Percentiles rank a stretch among this genome's conserved stretches.
Conservation (phyloP, 148 eudicot species). For the Fagopyrum tataricum region DNA sequence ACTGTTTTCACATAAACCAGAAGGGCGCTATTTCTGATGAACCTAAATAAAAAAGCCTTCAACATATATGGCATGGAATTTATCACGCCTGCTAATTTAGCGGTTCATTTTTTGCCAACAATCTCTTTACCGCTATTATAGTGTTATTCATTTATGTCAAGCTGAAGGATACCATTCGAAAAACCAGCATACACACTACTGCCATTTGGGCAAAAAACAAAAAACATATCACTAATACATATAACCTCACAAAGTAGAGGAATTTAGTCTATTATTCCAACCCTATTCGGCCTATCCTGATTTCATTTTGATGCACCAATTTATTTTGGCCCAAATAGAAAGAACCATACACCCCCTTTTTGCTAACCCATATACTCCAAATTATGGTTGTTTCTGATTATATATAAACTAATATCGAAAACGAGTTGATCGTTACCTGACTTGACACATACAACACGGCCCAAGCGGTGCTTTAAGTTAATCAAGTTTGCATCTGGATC, state of each 20-base stretch:
- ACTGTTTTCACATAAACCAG: background rate
- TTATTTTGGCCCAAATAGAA: background rate
- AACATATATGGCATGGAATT: background rate
- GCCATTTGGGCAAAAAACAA: background rate
- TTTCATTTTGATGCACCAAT: background rate
- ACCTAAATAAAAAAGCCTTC: background rate
- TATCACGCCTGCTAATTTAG: background rate
- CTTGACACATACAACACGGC: slow-evolving; percentile 80
- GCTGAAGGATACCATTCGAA: background rate
- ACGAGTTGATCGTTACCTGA: slow-evolving; percentile 42
- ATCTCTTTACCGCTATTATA: background rate
- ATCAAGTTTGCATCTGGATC: slow-evolving; percentile 83
- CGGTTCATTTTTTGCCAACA: background rate
- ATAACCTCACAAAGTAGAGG: background rate
- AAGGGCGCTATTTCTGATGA: background rate
- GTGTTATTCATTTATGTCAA: background rate
- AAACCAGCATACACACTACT: background rate
- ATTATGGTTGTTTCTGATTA: background rate
- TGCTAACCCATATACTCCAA: background rate
- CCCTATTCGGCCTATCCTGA: background rate
- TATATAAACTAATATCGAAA: background rate
- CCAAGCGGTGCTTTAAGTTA: slow-evolving; percentile 50
- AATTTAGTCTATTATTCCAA: background rate
- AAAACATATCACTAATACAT: background rate
- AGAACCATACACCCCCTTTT: background rate